Percentiles rank a stretch among this genome's conserved stretches.
These are phyloP conservation scores for Ambispora gerdemannii DNA, from an alignment of 192 early-diverging fungal species.

Conservation along the genomic window DNA sequence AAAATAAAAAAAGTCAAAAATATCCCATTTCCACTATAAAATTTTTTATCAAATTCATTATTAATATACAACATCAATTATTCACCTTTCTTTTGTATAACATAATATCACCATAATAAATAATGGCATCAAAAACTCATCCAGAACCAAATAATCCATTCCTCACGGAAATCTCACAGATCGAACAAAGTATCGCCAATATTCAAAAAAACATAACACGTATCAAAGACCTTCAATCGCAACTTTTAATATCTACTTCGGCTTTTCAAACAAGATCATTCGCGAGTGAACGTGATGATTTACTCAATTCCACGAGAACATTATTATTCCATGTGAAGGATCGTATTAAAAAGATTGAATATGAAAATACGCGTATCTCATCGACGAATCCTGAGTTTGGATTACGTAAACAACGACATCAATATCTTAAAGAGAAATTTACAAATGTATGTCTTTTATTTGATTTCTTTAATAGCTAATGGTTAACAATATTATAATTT, in stretches of 20 bases:
- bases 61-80: too few relatives aligned
- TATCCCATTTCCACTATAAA: too few relatives aligned
- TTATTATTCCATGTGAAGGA: conserved; percentile 18
- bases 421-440: conserved; percentile 56
- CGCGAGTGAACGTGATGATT: background rate
- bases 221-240: conserved; percentile 14
- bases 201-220: conserved; percentile 11
- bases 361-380: conserved; percentile 21
- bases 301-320: conserved; percentile 5
- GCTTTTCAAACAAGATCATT: background rate
- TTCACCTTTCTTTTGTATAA: too few relatives aligned
- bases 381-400: background rate
- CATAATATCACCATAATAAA: too few relatives aligned
- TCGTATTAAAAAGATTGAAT: conserved; percentile 26
- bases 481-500: background rate
- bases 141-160: background rate
- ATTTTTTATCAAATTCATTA: too few relatives aligned
- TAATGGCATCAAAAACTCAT: conserved; percentile 1
- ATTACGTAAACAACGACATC: conserved; percentile 10
- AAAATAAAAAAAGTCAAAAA: too few relatives aligned
- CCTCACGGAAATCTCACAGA: background rate
- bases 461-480: background rate
- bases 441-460: conserved; percentile 41
- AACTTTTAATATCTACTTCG: conserved; percentile 13
- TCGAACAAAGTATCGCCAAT: conserved; percentile 7